phyloP scores from a whole-genome alignment of 352 stramenopile genomes.

The Phytophthora foliorum region DNA sequence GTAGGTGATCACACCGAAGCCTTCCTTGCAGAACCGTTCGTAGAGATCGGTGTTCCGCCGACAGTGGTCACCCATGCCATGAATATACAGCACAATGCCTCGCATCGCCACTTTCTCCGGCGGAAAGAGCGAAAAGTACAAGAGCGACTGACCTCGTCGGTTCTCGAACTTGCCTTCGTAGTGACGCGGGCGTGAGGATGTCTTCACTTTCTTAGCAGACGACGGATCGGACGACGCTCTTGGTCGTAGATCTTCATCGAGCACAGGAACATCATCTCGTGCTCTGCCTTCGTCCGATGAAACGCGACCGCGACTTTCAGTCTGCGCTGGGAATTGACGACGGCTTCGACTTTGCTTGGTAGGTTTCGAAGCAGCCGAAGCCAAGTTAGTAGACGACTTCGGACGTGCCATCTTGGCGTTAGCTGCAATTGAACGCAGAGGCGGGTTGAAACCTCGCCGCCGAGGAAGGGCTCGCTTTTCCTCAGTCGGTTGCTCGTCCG shows the following conservation, averaged over 20 bases:
- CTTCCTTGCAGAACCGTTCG: conserved; percentile 51
- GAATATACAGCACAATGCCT: conserved; percentile 64
- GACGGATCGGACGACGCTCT: conserved; percentile 29
- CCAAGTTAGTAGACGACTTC: conserved; percentile 27
- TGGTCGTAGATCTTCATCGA: conserved; percentile 23
- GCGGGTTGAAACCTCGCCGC: conserved; percentile 17
- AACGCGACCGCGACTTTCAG: conserved; percentile 15
- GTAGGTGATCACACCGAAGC: conserved; percentile 68
- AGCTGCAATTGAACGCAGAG: neutral
- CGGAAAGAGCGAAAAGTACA: conserved; percentile 68
- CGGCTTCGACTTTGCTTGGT: conserved; percentile 12
- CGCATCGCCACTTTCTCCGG: conserved; percentile 46
- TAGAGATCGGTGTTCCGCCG: conserved; percentile 60
- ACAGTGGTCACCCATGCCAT: conserved; percentile 72
- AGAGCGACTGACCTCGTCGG: conserved; percentile 54
- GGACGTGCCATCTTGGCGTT: conserved; percentile 12
- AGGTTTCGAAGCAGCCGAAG: conserved; percentile 4
- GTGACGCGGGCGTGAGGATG: conserved; percentile 26
- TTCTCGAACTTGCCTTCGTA: conserved; percentile 64
- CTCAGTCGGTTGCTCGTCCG: conserved; percentile 16
- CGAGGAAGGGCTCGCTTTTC: neutral
- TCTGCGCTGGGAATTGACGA: conserved; percentile 17
- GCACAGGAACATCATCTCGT: conserved; percentile 5
- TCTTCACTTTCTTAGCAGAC: conserved; percentile 23
- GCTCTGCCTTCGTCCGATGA: conserved; percentile 26